Conservation (phyloP, 306 rosid genomes). For the Pyrus betulifolia region DNA sequence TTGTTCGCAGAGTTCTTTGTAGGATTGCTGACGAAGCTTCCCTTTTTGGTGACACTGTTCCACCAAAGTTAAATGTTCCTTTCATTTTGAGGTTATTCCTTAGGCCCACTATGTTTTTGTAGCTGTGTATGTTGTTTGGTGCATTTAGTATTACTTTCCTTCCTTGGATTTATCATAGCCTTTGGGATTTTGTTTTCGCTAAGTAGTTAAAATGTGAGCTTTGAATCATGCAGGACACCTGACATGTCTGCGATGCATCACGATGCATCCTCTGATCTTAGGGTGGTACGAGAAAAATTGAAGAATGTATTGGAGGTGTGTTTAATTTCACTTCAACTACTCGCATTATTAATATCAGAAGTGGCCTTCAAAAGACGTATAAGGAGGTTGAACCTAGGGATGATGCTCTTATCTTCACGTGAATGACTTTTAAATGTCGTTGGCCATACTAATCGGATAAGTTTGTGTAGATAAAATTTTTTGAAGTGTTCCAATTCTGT, state of each 20-base stretch:
- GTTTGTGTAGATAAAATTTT: background rate
- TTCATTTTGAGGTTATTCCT: constrained; percentile 57
- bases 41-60: constrained; percentile 74
- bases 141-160: background rate
- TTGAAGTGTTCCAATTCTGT: background rate
- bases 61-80: constrained; percentile 64
- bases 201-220: background rate
- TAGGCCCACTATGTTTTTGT: background rate
- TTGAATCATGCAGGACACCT: constrained; percentile 61
- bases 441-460: background rate
- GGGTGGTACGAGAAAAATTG: constrained; percentile 61
- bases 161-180: background rate
- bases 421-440: constrained; percentile 1
- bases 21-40: constrained; percentile 84
- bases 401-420: background rate
- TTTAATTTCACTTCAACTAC: background rate
- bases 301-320: constrained; percentile 71
- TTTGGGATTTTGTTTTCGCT: background rate
- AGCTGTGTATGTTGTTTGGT: background rate
- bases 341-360: background rate
- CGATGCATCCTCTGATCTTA: constrained; percentile 72
- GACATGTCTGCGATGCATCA: constrained; percentile 89
- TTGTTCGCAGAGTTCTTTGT: constrained; percentile 64
- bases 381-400: background rate
- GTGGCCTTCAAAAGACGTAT: background rate